Evolutionary conservation across 2,329 filamentous ascomycete genomes (phyloP), one percentile per base, ranked within the genome.

Genomic region (Neonectria hederae): DNA sequence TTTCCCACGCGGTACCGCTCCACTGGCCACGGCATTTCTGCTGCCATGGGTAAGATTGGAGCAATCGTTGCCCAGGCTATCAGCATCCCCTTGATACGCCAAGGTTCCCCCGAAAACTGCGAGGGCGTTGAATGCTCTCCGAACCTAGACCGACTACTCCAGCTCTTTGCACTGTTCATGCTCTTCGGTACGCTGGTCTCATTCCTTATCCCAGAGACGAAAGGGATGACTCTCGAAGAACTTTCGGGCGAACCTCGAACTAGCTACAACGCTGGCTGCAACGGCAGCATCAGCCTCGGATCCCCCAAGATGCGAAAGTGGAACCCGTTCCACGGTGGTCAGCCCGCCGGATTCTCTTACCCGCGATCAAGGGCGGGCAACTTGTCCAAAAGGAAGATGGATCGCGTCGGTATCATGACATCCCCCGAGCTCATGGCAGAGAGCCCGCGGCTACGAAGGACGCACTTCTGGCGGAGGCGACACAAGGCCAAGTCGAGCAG

Each of bases 161-260:
- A 93, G 76, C 90, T 94, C 40, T 94, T 92, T 77, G 90, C 91
- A 0, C 82, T 93, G 10, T 94, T 95, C 82, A 94, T 94, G 92
- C 83, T 94, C 6, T 84, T 86, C 55, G 92, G 92, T 38, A 86
- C 87, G 51, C 78, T 92, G 51, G 87, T 88, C 3, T 89, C 89
- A 1, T 80, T 94, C 4, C 79, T 95, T n/a, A 89, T 94, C 22
- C 91, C 91, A 0, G 92, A 94, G 79, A 94, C 90, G 0, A 93
- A 91, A 80, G 85, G 90, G 1, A 84, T 88, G 76, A 93, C 91
- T 0, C 81, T 96, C 45, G 92, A 93, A 75, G 86, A 90, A 67
- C 80, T 93, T 17, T 85, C 89, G 1, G 90, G 89, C 10, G 90
- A 93, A 76, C 82, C 86, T 3, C 85, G 87, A 2, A 89, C 88